Evolutionary conservation across 164 flowering plant genomes (phyloP).

Genomic region (Vitis rotundifolia): DNA sequence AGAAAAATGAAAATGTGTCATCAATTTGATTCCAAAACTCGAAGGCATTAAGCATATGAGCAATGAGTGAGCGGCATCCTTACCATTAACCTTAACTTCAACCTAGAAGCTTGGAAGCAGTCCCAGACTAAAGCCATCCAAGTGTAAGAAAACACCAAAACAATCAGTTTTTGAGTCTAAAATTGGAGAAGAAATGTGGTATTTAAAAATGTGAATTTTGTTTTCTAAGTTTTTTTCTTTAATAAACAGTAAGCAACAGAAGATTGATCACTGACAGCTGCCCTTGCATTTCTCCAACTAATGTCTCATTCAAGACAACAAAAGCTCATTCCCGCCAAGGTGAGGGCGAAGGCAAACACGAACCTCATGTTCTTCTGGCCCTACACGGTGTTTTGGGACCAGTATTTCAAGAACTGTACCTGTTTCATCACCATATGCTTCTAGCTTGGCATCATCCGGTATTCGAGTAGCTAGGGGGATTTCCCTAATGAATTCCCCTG

Average conservation of each 20-base stretch:
- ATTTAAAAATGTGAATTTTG: neutral
- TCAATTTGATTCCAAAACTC: neutral
- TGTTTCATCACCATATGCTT: conserved; percentile 23
- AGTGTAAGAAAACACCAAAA: neutral
- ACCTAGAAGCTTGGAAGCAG: neutral
- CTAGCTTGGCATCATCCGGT: conserved; percentile 27
- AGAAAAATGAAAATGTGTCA: neutral
- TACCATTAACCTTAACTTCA: neutral
- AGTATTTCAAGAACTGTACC: conserved; percentile 25
- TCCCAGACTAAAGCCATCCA: neutral
- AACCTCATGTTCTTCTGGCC: conserved; percentile 28
- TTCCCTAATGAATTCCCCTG: conserved; percentile 25
- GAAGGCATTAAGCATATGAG: neutral
- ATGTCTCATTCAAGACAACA: conserved; percentile 11
- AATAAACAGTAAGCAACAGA: neutral
- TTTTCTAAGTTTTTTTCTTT: too few species aligned
- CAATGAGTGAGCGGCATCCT: neutral
- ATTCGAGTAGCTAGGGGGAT: conserved; percentile 19
- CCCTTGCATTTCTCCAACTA: neutral
- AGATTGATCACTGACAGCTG: neutral
- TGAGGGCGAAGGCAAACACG: conserved; percentile 30
- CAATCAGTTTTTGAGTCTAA: neutral
- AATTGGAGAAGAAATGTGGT: neutral
- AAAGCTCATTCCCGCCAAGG: conserved; percentile 10
- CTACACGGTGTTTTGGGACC: conserved; percentile 26